phyloP scores from a whole-genome alignment of 2,329 filamentous ascomycete species.

The Teratosphaeria destructans region DNA sequence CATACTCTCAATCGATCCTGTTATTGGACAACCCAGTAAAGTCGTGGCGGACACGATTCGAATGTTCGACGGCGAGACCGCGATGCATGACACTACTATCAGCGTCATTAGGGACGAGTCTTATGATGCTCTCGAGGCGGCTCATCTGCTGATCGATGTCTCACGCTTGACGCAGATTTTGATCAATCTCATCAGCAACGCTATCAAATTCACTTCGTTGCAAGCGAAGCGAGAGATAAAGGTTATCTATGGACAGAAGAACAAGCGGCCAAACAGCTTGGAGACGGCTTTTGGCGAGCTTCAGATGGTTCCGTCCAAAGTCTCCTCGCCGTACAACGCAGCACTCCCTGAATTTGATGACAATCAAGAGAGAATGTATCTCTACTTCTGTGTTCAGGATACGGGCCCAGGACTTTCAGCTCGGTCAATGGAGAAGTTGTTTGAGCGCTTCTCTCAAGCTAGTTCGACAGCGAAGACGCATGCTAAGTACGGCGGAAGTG shows the following conservation, averaged over 20 bases:
- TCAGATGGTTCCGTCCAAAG: conserved; percentile 3
- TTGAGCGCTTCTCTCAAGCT: conserved; percentile 60
- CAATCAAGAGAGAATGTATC: conserved; percentile 23
- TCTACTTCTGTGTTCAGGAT: conserved; percentile 24
- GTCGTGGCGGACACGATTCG: conserved; percentile 24
- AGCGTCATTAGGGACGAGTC: conserved; percentile 4
- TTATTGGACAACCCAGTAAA: conserved; percentile 23
- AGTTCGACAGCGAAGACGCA: conserved; percentile 49
- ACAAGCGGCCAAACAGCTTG: neutral
- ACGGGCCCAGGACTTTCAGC: conserved; percentile 31
- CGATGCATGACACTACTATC: conserved; percentile 23
- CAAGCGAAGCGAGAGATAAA: conserved; percentile 2
- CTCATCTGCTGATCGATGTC: conserved; percentile 22
- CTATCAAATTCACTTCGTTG: conserved; percentile 30
- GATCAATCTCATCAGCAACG: conserved; percentile 29
- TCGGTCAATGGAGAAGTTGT: conserved; percentile 39
- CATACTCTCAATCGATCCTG: conserved; percentile 29
- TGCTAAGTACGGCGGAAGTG: conserved; percentile 48
- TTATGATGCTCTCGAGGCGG: conserved; percentile 1
- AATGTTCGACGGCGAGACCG: conserved; percentile 30
- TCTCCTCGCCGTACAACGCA: neutral
- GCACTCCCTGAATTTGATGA: conserved; percentile 2
- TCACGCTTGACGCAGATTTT: conserved; percentile 23
- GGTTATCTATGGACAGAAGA: conserved; percentile 5
- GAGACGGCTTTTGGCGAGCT: conserved; percentile 7